Evolutionary conservation across 352 stramenopile species (phyloP).

Genomic region (Globisporangium okanoganense): DNA sequence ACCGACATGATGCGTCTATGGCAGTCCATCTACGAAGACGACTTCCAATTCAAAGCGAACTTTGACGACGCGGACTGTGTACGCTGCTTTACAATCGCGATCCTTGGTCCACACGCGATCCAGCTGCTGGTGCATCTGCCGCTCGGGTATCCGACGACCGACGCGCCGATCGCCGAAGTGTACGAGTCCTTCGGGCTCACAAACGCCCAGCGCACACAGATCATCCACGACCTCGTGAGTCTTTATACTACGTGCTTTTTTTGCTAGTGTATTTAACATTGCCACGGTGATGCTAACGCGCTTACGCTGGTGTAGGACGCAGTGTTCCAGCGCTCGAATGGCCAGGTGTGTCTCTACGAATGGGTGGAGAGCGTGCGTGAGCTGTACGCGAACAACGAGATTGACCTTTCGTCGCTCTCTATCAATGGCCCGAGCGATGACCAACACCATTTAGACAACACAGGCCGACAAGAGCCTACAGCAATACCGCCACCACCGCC

Average conservation of each 20-base stretch:
- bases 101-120: constrained; percentile 63
- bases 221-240: constrained; percentile 56
- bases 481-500: not conserved
- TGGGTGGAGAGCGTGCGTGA: constrained; percentile 84
- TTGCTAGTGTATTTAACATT: not conserved
- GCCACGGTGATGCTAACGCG: not conserved
- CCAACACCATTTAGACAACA: too few relatives aligned
- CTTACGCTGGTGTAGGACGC: constrained; percentile 20
- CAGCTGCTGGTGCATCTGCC: constrained; percentile 71
- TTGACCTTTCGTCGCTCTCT: constrained; percentile 17
- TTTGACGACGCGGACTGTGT: constrained; percentile 35
- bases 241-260: not conserved
- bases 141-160: constrained; percentile 57
- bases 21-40: constrained; percentile 76
- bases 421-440: not conserved
- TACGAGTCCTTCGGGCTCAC: constrained; percentile 82
- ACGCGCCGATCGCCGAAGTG: constrained; percentile 71
- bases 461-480: constrained; percentile 10
- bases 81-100: constrained; percentile 54
- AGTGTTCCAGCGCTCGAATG: constrained; percentile 68
- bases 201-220: constrained; percentile 56
- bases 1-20: not conserved
- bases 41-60: constrained; percentile 50
- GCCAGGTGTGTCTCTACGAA: constrained; percentile 84
- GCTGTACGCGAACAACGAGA: constrained; percentile 48